Conservation (phyloP, 2,329 filamentous ascomycete species). For the Venturia pyrina region DNA sequence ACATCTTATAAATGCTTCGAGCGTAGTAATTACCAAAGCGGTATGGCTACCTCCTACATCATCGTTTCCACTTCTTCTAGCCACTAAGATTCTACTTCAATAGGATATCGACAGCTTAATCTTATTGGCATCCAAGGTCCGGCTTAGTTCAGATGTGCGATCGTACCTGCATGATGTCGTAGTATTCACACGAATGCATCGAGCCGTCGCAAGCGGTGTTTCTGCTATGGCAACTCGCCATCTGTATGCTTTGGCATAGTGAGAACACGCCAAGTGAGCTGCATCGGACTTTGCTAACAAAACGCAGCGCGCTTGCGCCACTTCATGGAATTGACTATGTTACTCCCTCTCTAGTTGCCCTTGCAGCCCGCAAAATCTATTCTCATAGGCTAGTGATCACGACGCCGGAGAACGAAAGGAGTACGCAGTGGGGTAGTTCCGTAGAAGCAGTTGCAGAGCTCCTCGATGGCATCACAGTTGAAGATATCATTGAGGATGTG, state of each 20-base stretch:
- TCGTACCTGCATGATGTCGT: slow-evolving; percentile 83
- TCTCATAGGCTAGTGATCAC: slow-evolving; percentile 71
- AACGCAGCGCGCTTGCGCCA: slow-evolving; percentile 56
- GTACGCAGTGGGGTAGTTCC: slow-evolving; percentile 87
- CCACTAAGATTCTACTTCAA: background rate
- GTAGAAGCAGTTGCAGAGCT: slow-evolving; percentile 56
- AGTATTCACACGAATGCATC: slow-evolving; percentile 77
- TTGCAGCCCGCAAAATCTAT: slow-evolving; percentile 82
- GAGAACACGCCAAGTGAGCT: slow-evolving; percentile 17
- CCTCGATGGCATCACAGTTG: slow-evolving; percentile 48
- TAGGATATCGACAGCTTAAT: slow-evolving; percentile 49
- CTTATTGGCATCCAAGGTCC: slow-evolving; percentile 47
- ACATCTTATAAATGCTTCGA: slow-evolving; percentile 13
- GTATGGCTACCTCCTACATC: slow-evolving; percentile 26
- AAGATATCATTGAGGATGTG: slow-evolving; percentile 49
- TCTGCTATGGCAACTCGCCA: slow-evolving; percentile 70
- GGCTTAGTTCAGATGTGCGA: slow-evolving; percentile 64
- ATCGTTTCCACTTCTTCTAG: background rate
- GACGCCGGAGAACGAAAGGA: slow-evolving; percentile 62
- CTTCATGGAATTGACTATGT: slow-evolving; percentile 73
- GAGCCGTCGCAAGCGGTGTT: slow-evolving; percentile 70
- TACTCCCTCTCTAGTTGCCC: slow-evolving; percentile 70
- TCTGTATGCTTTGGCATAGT: slow-evolving; percentile 58
- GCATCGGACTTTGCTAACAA: background rate
- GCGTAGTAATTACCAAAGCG: slow-evolving; percentile 31